phyloP scores from a whole-genome alignment of 2,329 filamentous ascomycete genomes.

The Venturia aucupariae region DNA sequence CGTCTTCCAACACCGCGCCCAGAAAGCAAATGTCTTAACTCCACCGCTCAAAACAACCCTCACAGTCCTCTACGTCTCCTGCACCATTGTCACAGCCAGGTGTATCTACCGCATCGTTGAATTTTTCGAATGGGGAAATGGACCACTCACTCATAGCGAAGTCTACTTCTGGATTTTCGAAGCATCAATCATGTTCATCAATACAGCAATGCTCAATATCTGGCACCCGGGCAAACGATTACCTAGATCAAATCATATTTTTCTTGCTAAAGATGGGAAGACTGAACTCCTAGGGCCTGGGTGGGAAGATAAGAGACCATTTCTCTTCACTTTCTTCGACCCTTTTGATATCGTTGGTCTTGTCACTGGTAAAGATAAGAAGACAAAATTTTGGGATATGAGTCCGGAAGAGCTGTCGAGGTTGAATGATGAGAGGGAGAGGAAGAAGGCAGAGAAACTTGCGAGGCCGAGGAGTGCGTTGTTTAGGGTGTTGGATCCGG shows the following conservation, averaged over 20 bases:
- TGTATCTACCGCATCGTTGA: constrained; percentile 47
- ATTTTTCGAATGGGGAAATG: constrained; percentile 33
- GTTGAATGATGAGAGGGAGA: constrained; percentile 20
- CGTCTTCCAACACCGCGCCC: constrained; percentile 38
- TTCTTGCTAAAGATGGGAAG: constrained; percentile 41
- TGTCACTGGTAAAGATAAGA: constrained; percentile 24
- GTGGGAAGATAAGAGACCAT: constrained; percentile 38
- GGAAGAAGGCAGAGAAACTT: constrained; percentile 10
- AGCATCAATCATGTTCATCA: constrained; percentile 41
- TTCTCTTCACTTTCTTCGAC: constrained; percentile 32
- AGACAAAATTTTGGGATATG: constrained; percentile 31
- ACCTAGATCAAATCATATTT: constrained; percentile 41
- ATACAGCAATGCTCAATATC: constrained; percentile 42
- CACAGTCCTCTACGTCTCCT: constrained; percentile 40
- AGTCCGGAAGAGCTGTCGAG: constrained; percentile 24
- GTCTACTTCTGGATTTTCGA: constrained; percentile 49
- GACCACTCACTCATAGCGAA: constrained; percentile 30
- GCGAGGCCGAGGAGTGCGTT: constrained; percentile 2
- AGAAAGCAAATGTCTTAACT: constrained; percentile 31
- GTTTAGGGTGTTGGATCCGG: constrained; percentile 9
- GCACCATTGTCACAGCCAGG: constrained; percentile 37
- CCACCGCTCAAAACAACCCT: constrained; percentile 35
- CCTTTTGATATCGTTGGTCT: constrained; percentile 29
- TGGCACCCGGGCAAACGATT: constrained; percentile 43
- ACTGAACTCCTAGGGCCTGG: constrained; percentile 44